These are phyloP conservation scores for Suillus brevipes DNA, from an alignment of 768 basidiomycete species.

Conservation along the genomic window DNA sequence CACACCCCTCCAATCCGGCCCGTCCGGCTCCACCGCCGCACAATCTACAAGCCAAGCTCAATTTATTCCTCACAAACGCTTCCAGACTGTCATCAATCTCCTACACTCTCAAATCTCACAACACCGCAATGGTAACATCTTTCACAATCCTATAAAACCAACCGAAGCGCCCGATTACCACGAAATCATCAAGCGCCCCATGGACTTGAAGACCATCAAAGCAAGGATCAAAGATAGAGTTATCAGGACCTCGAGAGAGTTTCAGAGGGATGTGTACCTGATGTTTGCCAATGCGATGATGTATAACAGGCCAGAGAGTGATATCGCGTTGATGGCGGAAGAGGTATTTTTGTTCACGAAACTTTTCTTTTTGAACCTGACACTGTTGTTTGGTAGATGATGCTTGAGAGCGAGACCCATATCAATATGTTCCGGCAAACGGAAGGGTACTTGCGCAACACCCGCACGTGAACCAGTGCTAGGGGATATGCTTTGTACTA, in stretches of 20 bases:
- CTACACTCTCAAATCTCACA: constrained; percentile 80
- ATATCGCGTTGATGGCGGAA: constrained; percentile 88
- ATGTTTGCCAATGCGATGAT: constrained; percentile 99
- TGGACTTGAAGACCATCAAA: constrained; percentile 94
- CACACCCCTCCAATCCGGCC: constrained; percentile 17
- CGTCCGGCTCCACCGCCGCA: neutral
- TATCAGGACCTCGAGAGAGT: constrained; percentile 82
- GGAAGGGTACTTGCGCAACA: constrained; percentile 61
- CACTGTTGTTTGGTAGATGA: constrained; percentile 51
- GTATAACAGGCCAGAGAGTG: constrained; percentile 87
- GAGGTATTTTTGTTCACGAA: constrained; percentile 46
- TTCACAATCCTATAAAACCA: constrained; percentile 86
- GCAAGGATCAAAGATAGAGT: constrained; percentile 79
- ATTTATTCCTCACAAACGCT: constrained; percentile 56
- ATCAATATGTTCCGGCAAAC: constrained; percentile 75
- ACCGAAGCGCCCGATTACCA: constrained; percentile 90
- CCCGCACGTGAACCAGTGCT: constrained; percentile 25
- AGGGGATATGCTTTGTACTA: neutral
- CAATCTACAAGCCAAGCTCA: constrained; percentile 1
- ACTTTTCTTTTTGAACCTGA: neutral
- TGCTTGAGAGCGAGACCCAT: constrained; percentile 67
- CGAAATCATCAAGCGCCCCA: constrained; percentile 90
- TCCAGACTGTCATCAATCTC: constrained; percentile 80
- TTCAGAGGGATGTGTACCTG: constrained; percentile 84
- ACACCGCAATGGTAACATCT: constrained; percentile 87